Percentiles rank a stretch among this genome's conserved stretches.
These are phyloP conservation scores for Phytophthora cactorum DNA, from an alignment of 352 stramenopile species.

Conservation along the genomic window DNA sequence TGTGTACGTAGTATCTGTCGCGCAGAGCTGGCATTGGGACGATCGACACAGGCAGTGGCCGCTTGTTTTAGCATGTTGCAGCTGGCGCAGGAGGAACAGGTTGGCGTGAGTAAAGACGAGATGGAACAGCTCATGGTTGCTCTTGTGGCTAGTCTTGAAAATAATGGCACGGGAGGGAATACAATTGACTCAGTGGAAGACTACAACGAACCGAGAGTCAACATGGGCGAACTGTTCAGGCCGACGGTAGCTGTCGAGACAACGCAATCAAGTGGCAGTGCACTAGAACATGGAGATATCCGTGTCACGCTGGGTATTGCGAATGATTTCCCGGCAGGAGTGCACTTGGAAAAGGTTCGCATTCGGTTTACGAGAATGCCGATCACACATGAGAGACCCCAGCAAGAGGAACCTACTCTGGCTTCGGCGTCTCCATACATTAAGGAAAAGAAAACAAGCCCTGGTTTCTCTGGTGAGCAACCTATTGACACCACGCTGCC, in stretches of 20 bases:
- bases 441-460: not conserved
- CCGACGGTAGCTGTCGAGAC: constrained; percentile 61
- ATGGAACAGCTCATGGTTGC: constrained; percentile 55
- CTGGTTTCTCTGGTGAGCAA: not conserved
- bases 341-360: constrained; percentile 62
- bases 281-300: constrained; percentile 62
- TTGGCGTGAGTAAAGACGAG: constrained; percentile 51
- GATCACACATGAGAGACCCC: not conserved
- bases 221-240: constrained; percentile 65
- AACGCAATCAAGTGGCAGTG: constrained; percentile 47
- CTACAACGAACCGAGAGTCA: constrained; percentile 30
- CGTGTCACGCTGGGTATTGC: constrained; percentile 57
- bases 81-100: constrained; percentile 54
- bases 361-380: constrained; percentile 43
- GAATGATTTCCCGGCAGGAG: constrained; percentile 65
- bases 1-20: constrained; percentile 65
- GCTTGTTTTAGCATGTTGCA: constrained; percentile 73
- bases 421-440: not conserved
- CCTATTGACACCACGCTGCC: not conserved
- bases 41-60: constrained; percentile 56
- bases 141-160: constrained; percentile 52
- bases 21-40: constrained; percentile 58
- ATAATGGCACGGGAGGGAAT: not conserved
- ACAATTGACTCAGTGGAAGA: not conserved
- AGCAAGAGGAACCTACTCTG: not conserved